Evolutionary conservation across 805 yeast species (phyloP), one percentile per base, ranked within the genome.

Genomic region (Candida golubevii): DNA sequence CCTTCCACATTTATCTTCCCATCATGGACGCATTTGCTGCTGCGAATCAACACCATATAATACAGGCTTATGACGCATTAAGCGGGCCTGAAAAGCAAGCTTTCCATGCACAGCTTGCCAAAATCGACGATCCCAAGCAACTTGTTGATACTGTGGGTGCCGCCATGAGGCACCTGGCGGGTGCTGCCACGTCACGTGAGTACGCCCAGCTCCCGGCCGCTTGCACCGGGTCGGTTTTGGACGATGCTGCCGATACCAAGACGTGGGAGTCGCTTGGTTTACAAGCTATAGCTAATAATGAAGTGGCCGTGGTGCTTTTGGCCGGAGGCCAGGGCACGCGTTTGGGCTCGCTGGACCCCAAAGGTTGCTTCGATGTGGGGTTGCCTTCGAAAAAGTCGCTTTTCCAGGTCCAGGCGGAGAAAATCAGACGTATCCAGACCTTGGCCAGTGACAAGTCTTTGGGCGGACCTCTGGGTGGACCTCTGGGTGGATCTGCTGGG

Each of bases 321-420:
- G 97, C 99, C 10, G 99, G 99, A 45, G 99, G 99, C 39, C 99
- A 93, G 65, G 99, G 99, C 29, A 86, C 97, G 7, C 76, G 99
- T 50, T 72, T 93, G 43, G 99, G 99, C 1, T 88, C 96, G 1
- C 69, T 81, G 4, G 79, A 71, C 26, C 99, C 99, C 32, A 93
- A 93, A 65, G 99, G 99, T 1, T 91, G 97, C 65, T 93, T 80
- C 61, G 79, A 91, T 61, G 83, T 93, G 48, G 84, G 84, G 0
- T 75, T 93, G 39, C 96, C 97, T 1, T 86, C 96, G 2, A 74
- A 75, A 30, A 88, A 88, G 62, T 79, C 95, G 1, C 69, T 93
- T 46, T 93, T 93, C 65, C 96, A 89, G 63, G 76, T 93, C 44
- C 99, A 93, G 68, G 93, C 96, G 18, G 97, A 90, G 61, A 81